phyloP scores from a whole-genome alignment of 495 filamentous ascomycete genomes.

The Achaetomiella virescens region DNA sequence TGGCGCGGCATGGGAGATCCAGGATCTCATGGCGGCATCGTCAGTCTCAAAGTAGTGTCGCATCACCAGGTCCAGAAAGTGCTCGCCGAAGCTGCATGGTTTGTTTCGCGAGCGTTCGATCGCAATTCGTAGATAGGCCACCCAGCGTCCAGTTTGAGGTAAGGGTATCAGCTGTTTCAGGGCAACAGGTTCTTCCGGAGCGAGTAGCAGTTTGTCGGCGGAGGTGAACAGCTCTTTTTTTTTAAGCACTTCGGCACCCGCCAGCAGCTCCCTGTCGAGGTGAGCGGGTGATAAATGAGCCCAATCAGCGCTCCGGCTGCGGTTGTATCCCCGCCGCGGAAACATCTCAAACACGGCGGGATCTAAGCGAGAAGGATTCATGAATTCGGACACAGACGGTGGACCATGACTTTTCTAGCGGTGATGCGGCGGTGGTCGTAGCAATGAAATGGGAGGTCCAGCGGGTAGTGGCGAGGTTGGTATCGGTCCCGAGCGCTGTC shows the following conservation, averaged over 20 bases:
- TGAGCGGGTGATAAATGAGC: not conserved
- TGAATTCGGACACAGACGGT: conserved; percentile 33
- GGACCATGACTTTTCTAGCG: conserved; percentile 31
- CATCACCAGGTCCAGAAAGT: conserved; percentile 24
- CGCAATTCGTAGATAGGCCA: not conserved
- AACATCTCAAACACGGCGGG: conserved; percentile 16
- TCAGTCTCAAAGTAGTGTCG: conserved; percentile 29
- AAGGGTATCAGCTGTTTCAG: too few relatives aligned
- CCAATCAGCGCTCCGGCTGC: not conserved
- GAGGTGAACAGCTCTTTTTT: too few relatives aligned
- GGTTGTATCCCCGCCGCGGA: too few relatives aligned
- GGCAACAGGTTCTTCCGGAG: too few relatives aligned
- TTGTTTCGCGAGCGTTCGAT: not conserved
- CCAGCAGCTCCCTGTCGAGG: too few relatives aligned
- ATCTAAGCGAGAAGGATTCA: conserved; percentile 19
- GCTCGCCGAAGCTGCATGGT: conserved; percentile 1
- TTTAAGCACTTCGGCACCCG: too few relatives aligned
- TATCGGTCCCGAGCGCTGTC: not conserved
- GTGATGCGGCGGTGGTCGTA: conserved; percentile 31
- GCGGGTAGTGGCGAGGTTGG: conserved; percentile 25
- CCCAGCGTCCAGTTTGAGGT: not conserved
- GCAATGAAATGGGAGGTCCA: conserved; percentile 30
- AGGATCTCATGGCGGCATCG: conserved; percentile 20
- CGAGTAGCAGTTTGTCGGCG: too few relatives aligned
- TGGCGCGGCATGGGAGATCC: conserved; percentile 12